A percentile compares a stretch with the other conserved stretches of the same genome.
These are phyloP conservation scores for Fusarium austroafricanum DNA, from an alignment of 2,329 filamentous ascomycete genomes.

Conservation along the genomic window DNA sequence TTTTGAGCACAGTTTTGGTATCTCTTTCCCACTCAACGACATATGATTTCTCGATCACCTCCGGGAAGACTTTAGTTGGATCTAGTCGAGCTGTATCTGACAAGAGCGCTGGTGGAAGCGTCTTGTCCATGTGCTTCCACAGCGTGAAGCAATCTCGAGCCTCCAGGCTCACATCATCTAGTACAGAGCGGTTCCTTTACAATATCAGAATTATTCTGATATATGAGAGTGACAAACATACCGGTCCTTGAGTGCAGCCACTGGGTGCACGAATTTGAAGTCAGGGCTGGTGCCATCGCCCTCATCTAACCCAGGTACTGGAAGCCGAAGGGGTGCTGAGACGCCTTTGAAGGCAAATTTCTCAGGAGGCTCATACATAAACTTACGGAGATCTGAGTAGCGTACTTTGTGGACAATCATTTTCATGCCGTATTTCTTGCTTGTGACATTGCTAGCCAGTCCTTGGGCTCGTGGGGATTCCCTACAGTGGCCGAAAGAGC, in stretches of 20 bases:
- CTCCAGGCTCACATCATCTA: conserved; percentile 76
- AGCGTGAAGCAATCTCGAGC: conserved; percentile 75
- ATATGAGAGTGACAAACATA: conserved; percentile 33
- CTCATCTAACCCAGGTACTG: conserved; percentile 59
- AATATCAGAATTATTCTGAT: conserved; percentile 5
- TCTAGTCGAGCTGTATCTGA: conserved; percentile 54
- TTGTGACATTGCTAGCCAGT: conserved; percentile 75
- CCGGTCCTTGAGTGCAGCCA: conserved; percentile 71
- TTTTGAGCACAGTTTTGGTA: conserved; percentile 68
- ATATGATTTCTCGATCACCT: conserved; percentile 71
- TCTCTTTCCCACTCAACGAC: conserved; percentile 72
- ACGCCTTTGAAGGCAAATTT: conserved; percentile 65
- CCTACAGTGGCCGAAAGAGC: conserved; percentile 84
- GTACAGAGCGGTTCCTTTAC: conserved; percentile 65
- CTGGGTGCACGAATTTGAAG: conserved; percentile 74
- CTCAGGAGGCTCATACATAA: conserved; percentile 68
- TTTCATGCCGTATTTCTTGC: conserved; percentile 69
- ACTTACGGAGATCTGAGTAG: conserved; percentile 84
- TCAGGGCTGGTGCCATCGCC: conserved; percentile 56
- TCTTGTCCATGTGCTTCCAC: conserved; percentile 71
- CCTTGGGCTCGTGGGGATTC: conserved; percentile 76
- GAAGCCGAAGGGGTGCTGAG: conserved; percentile 54
- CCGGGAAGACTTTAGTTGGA: conserved; percentile 61
- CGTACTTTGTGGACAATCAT: conserved; percentile 76
- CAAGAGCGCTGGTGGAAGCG: conserved; percentile 3